phyloP scores from a whole-genome alignment of 345 rosid species.

The Orychophragmus violaceus region DNA sequence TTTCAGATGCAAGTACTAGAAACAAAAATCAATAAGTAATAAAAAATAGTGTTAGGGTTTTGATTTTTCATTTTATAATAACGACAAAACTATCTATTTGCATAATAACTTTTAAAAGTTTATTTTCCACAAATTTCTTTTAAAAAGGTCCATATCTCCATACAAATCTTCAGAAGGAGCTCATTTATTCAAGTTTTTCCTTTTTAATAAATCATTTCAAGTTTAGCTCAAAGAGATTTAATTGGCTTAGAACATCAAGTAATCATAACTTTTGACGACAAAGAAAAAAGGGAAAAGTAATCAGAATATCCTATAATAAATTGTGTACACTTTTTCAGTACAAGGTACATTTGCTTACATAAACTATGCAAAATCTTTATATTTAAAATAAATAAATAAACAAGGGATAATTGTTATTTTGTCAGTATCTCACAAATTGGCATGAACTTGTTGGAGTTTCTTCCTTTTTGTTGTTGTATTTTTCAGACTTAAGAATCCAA shows the following conservation, averaged over 20 bases:
- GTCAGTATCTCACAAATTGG: neutral
- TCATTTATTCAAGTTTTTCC: neutral
- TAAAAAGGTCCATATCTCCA: neutral
- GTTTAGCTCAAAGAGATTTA: neutral
- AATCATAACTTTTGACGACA: neutral
- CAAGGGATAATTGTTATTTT: neutral
- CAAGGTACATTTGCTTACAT: neutral
- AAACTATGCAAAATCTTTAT: neutral
- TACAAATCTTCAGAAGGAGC: neutral
- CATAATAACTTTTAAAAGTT: neutral
- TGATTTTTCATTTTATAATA: neutral
- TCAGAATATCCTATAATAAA: neutral
- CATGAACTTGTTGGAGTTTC: neutral
- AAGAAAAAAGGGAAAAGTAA: neutral
- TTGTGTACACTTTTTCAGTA: neutral
- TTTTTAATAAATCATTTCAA: neutral
- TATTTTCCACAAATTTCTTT: neutral
- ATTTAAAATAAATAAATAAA: neutral
- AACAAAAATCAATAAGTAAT: neutral
- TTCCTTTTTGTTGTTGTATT: constrained; percentile 1
- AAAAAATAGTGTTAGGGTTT: neutral
- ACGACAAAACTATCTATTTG: neutral
- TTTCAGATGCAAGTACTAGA: neutral
- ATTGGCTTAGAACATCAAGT: neutral
- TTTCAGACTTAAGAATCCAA: neutral